A percentile compares a stretch with the other conserved stretches of the same genome.
Evolutionary conservation across 2,329 filamentous ascomycete species (phyloP).

Genomic region (Fusarium veterinarium): DNA sequence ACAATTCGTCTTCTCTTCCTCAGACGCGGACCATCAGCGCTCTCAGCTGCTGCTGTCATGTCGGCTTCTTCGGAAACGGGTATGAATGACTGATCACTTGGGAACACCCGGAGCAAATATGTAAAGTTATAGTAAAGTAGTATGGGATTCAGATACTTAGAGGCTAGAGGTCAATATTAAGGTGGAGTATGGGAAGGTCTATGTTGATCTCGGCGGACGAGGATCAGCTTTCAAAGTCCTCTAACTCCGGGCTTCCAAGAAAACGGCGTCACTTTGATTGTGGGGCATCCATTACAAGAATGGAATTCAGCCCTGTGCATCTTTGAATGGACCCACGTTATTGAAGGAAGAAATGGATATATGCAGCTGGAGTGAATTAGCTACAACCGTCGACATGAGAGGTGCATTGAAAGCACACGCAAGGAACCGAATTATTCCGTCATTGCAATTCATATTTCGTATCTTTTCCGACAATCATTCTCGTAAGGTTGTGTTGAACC

Average conservation of each 20-base stretch:
- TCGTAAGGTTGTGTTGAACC: not conserved
- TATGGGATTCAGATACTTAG: not conserved
- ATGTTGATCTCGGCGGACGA: not conserved
- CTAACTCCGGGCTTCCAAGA: conserved; percentile 17
- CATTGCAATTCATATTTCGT: not conserved
- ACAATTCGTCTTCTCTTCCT: conserved; percentile 70
- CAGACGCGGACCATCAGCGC: conserved; percentile 7
- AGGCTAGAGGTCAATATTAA: not conserved
- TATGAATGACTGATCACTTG: not conserved
- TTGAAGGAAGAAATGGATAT: not conserved
- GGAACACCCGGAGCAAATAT: not conserved
- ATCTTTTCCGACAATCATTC: not conserved
- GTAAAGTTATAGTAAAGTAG: not conserved
- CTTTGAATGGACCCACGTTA: not conserved
- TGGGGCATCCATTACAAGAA: not conserved
- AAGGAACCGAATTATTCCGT: not conserved
- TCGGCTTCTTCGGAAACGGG: not conserved
- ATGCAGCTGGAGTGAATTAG: not conserved
- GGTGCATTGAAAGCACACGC: not conserved
- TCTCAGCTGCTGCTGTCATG: conserved; percentile 17
- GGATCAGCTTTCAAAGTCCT: not conserved
- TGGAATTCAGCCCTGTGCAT: conserved; percentile 29
- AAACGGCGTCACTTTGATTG: conserved; percentile 7
- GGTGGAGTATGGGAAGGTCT: not conserved
- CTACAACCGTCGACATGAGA: not conserved